A percentile compares a stretch with the other conserved stretches of the same genome.
phyloP scores from a whole-genome alignment of 2,329 filamentous ascomycete species.

The Pseudogymnoascus sp. region DNA sequence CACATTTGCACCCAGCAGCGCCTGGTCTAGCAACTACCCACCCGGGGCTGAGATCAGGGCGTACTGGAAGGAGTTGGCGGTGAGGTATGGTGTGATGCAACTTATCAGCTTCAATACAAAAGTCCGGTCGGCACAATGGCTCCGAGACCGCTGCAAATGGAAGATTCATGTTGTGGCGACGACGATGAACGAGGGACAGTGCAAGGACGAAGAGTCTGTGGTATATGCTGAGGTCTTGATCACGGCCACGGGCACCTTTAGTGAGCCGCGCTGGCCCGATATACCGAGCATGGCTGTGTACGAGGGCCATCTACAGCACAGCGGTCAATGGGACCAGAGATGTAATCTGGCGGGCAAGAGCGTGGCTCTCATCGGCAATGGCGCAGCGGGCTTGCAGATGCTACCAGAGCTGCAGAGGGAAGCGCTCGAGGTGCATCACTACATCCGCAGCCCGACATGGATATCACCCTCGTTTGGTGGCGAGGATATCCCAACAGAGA shows the following conservation, averaged over 20 bases:
- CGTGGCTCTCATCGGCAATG: conserved; percentile 47
- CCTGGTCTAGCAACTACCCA: too few species aligned
- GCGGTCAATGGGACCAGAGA: conserved; percentile 38
- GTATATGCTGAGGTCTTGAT: conserved; percentile 15
- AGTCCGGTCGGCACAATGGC: conserved; percentile 23
- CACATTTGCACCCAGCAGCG: conserved; percentile 30
- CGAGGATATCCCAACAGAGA: conserved; percentile 17
- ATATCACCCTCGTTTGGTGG: conserved; percentile 44
- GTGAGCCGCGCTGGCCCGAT: conserved; percentile 31
- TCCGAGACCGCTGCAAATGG: conserved; percentile 13
- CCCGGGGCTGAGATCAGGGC: conserved; percentile 29
- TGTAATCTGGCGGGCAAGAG: conserved; percentile 44
- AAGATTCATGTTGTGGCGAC: neutral
- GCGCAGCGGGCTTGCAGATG: conserved; percentile 48
- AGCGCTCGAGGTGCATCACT: conserved; percentile 39
- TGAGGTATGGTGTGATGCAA: conserved; percentile 29
- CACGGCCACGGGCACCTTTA: conserved; percentile 13
- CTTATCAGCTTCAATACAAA: conserved; percentile 23
- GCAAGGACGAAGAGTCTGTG: conserved; percentile 8
- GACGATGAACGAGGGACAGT: conserved; percentile 27
- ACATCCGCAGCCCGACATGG: conserved; percentile 46
- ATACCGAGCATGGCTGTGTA: conserved; percentile 42
- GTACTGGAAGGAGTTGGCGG: conserved; percentile 32
- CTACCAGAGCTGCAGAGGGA: conserved; percentile 43
- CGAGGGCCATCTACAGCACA: conserved; percentile 39